Evolutionary conservation across 176 grass and related monocot genomes (phyloP).

Genomic region (Echinochloa phyllopogon): DNA sequence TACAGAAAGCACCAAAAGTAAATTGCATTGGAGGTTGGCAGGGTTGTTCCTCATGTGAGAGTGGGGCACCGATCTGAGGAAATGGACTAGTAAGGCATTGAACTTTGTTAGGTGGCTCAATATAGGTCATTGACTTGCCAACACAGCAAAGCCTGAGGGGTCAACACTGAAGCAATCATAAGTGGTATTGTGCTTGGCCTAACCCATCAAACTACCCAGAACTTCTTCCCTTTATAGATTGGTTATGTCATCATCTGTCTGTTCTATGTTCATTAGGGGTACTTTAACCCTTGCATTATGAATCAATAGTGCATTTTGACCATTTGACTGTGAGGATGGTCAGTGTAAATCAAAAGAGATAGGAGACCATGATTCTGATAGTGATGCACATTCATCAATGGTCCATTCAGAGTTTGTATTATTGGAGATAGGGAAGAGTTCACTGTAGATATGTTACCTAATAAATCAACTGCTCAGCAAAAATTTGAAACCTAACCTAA

Average conservation of each 20-base stretch:
- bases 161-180: neutral
- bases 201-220: neutral
- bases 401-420: neutral
- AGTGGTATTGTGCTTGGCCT: neutral
- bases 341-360: neutral
- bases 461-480: neutral
- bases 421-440: neutral
- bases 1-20: neutral
- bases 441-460: neutral
- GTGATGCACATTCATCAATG: neutral
- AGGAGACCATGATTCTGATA: neutral
- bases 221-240: neutral
- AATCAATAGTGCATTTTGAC: neutral
- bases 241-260: neutral
- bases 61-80: neutral
- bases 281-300: neutral
- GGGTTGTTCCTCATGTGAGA: neutral
- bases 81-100: neutral
- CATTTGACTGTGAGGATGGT: neutral
- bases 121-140: neutral
- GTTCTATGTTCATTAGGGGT: neutral
- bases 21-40: neutral
- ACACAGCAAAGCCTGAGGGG: neutral
- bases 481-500: neutral
- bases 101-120: too few relatives aligned